phyloP scores from a whole-genome alignment of 495 filamentous ascomycete species.

The Tirmania nivea region DNA sequence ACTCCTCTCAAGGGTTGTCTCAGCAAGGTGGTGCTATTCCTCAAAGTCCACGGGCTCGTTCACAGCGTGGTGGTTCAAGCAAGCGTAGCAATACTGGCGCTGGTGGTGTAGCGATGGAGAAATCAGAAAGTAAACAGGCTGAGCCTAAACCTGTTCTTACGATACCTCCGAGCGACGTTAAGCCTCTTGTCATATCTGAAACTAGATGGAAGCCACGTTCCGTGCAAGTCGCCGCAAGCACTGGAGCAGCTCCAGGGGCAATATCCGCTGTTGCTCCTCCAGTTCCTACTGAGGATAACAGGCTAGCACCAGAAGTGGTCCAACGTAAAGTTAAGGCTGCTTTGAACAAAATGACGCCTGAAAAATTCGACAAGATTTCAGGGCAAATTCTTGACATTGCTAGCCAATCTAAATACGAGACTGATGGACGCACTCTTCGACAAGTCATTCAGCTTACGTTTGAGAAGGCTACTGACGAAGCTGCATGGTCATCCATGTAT shows the following conservation, averaged over 20 bases:
- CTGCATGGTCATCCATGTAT: constrained; percentile 98
- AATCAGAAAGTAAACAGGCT: constrained; percentile 31
- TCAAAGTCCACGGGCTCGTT: constrained; percentile 32
- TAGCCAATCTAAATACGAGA: constrained; percentile 83
- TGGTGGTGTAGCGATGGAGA: constrained; percentile 22
- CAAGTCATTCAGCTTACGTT: constrained; percentile 98
- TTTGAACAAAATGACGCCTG: constrained; percentile 98
- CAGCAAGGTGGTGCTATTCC: constrained; percentile 23
- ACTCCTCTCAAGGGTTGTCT: constrained; percentile 31
- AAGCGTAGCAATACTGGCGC: constrained; percentile 38
- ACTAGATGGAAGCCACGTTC: constrained; percentile 84
- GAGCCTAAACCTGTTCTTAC: constrained; percentile 30
- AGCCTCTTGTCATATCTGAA: constrained; percentile 46
- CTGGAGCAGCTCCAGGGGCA: constrained; percentile 31
- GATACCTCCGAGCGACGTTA: constrained; percentile 81
- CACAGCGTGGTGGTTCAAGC: constrained; percentile 35
- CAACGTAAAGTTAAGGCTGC: constrained; percentile 97
- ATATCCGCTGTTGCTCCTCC: constrained; percentile 27
- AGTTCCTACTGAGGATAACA: constrained; percentile 30
- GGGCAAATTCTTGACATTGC: constrained; percentile 85
- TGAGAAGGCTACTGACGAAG: constrained; percentile 96
- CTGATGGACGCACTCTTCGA: constrained; percentile 78
- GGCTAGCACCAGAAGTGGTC: constrained; percentile 76
- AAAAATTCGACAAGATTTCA: constrained; percentile 93
- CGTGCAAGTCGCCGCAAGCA: constrained; percentile 26